Percentiles rank a stretch among this genome's conserved stretches.
Evolutionary conservation across 192 early-diverging fungal species (phyloP).

Genomic region (Coemansia sp.): DNA sequence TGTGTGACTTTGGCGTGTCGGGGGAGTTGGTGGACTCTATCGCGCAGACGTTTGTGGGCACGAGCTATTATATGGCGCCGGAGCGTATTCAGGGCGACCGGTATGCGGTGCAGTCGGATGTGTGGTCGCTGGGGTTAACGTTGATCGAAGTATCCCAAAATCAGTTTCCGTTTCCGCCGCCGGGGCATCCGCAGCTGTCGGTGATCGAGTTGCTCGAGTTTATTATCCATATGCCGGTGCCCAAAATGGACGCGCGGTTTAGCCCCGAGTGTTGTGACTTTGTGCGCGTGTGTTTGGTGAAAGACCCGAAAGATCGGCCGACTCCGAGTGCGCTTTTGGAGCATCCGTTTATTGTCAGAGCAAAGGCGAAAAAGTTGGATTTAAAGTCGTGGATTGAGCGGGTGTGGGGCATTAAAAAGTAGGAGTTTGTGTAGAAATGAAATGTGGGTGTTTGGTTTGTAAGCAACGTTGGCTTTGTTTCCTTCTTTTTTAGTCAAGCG

Average conservation of each 20-base stretch:
- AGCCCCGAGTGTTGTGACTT: slow-evolving; percentile 51
- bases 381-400: slow-evolving; percentile 70
- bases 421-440: background rate
- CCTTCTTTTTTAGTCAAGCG: background rate
- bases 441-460: background rate
- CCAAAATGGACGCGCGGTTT: slow-evolving; percentile 64
- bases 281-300: slow-evolving; percentile 62
- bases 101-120: slow-evolving; percentile 88
- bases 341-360: slow-evolving; percentile 69
- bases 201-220: slow-evolving; percentile 93
- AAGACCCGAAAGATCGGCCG: slow-evolving; percentile 69
- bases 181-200: slow-evolving; percentile 69
- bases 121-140: slow-evolving; percentile 96
- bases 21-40: slow-evolving; percentile 85
- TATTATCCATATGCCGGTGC: slow-evolving; percentile 88
- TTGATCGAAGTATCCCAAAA: slow-evolving; percentile 92
- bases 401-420: slow-evolving; percentile 60
- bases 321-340: slow-evolving; percentile 65
- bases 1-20: slow-evolving; percentile 97
- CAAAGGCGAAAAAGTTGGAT: slow-evolving; percentile 60
- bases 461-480: background rate
- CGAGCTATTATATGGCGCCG: slow-evolving; percentile 96
- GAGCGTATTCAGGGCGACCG: slow-evolving; percentile 91
- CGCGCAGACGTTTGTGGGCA: slow-evolving; percentile 96
- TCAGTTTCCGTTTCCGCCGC: slow-evolving; percentile 88